phyloP scores from a whole-genome alignment of 768 basidiomycete genomes.

The Astraeus odoratus region DNA sequence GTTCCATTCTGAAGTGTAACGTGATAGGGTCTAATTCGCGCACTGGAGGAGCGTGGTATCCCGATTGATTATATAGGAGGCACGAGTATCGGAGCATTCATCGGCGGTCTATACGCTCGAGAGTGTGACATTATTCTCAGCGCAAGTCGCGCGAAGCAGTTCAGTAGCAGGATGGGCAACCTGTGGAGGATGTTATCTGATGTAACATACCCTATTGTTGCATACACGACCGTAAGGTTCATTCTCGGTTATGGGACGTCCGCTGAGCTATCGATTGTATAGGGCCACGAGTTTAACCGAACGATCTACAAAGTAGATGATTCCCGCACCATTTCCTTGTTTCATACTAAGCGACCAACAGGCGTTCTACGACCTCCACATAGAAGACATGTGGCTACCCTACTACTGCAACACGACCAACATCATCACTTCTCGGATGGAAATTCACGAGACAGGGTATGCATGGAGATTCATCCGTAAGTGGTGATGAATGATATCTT shows the following conservation, averaged over 20 bases:
- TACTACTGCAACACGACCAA: constrained; percentile 98
- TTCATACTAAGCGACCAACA: constrained; percentile 24
- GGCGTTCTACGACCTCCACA: constrained; percentile 91
- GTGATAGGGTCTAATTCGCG: constrained; percentile 80
- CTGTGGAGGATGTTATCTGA: constrained; percentile 93
- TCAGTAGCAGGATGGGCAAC: constrained; percentile 86
- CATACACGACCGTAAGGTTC: constrained; percentile 60
- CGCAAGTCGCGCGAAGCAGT: constrained; percentile 83
- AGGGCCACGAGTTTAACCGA: constrained; percentile 95
- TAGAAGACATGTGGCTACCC: constrained; percentile 98
- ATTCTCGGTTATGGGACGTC: constrained; percentile 1
- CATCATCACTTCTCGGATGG: constrained; percentile 93
- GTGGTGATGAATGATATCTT: constrained; percentile 11
- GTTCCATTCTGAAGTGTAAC: constrained; percentile 5
- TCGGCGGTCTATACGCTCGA: constrained; percentile 91
- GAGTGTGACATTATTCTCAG: constrained; percentile 88
- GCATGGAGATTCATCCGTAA: constrained; percentile 91
- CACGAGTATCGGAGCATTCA: constrained; percentile 88
- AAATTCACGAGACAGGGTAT: constrained; percentile 97
- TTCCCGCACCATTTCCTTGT: neutral
- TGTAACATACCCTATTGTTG: constrained; percentile 73
- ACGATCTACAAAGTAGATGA: constrained; percentile 76
- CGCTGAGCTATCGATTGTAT: constrained; percentile 1
- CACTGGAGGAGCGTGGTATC: constrained; percentile 84
- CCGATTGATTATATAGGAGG: constrained; percentile 94